A percentile compares a stretch with the other conserved stretches of the same genome.
Conservation (phyloP, 805 yeast species). For the Pichia deserticola region DNA sequence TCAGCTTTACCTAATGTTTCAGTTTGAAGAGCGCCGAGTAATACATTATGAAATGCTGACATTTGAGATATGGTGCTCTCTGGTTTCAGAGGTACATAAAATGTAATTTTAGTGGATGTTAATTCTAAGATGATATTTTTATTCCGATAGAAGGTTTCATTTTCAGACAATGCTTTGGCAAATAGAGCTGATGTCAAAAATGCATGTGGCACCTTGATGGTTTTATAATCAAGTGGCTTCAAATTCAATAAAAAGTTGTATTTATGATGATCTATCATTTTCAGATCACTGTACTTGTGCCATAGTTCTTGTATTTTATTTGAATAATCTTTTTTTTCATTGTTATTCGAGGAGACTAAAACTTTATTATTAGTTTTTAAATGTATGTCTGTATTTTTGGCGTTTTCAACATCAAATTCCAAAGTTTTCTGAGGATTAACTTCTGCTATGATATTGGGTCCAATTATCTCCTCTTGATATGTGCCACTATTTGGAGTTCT, state of each 20-base stretch:
- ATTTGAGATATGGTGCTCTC: background rate
- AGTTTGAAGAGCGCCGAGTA: conserved; percentile 2
- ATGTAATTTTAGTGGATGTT: background rate
- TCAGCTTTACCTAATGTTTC: background rate
- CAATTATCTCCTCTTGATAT: conserved; percentile 20
- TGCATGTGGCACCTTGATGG: background rate
- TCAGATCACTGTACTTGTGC: conserved; percentile 1
- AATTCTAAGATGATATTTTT: conserved; percentile 3
- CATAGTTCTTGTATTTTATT: conserved; percentile 6
- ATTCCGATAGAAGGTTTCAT: conserved; percentile 1
- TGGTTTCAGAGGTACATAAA: conserved; percentile 4
- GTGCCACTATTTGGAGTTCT: conserved; percentile 21
- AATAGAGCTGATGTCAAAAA: conserved; percentile 5
- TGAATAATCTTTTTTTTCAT: background rate
- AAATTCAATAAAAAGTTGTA: conserved; percentile 5
- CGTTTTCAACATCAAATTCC: conserved; percentile 3
- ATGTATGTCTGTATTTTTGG: conserved; percentile 3
- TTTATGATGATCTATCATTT: background rate
- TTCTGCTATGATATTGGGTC: background rate
- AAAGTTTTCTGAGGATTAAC: too few relatives aligned
- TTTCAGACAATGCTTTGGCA: background rate
- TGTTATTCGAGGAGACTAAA: background rate
- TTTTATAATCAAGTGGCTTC: conserved; percentile 3
- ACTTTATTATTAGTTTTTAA: background rate
- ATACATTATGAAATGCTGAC: conserved; percentile 3